Base-by-base conservation (phyloP, 2,329 filamentous ascomycete species). In the Curvularia sp. region DNA sequence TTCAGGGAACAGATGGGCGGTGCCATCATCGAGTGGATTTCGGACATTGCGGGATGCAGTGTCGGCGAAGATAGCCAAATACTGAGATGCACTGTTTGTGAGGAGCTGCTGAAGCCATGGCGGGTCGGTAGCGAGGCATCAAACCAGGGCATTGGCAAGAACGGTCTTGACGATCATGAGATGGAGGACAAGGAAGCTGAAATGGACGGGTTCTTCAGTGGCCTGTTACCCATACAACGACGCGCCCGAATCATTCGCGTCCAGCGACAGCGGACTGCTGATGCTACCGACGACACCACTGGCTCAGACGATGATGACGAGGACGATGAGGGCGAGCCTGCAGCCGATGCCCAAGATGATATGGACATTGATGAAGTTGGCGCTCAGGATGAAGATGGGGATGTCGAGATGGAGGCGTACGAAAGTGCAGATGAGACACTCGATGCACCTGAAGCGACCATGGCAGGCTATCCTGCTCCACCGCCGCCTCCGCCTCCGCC, bases 1-100 rank as follows among this genome's bases (percentile, higher is more conserved):
- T 99, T 98, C 79, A 86, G 95, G 58, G 95, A 99, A 75, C 91
- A 98, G 75, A 99, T 99, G 96, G 97, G 93, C 69, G 93, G 91
- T n/a, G 92, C 93, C 15, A 94, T 99, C 61, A 90, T 99, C 53
- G 93, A 97, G 69, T 99, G 96, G 96, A 84, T 99, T 20, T 86
- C 89, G 52, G 96, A 99, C 76, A 96, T 99, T 69, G 87, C 93
- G 7, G 93, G 93, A 30, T 97, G 93, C 77, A 90, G 88, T 53
- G 90, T 97, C 47, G 92, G 92, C 1, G 83, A 87, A 31, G 92
- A 99, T 71, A 86, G 88, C 61, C 84, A 91, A 59, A 87, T 98
- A 18, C 81, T 99, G 43, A 86, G 93, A 38, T 88, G 87, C 51
- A 88, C 90, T 6, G 87, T 99, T 39, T 99, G 95, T 71, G 92